Conservation (phyloP, 306 rosid genomes). For the Quercus dentata region DNA sequence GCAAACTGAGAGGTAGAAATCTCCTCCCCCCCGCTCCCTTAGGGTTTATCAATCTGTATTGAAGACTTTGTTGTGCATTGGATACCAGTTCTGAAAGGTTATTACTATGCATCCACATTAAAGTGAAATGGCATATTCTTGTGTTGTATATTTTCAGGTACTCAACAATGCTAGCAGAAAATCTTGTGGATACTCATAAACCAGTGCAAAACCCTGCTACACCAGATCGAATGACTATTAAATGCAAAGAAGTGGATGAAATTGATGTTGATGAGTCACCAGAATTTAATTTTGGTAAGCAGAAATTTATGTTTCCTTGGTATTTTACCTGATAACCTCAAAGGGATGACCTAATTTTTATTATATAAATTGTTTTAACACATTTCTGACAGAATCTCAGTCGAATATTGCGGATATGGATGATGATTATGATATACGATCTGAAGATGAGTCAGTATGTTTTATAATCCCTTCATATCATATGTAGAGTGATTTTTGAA, state of each 20-base stretch:
- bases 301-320: constrained; percentile 17
- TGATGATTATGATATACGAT: constrained; percentile 56
- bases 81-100: neutral
- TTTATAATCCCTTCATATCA: constrained; percentile 7
- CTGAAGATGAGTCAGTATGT: constrained; percentile 68
- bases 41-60: neutral
- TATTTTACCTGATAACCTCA: constrained; percentile 16
- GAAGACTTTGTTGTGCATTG: neutral
- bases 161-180: constrained; percentile 97
- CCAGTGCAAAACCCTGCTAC: constrained; percentile 44
- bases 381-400: constrained; percentile 39
- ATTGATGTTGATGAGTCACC: constrained; percentile 35
- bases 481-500: neutral
- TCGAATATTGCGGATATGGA: constrained; percentile 43
- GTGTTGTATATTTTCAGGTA: constrained; percentile 54
- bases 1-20: constrained; percentile 85
- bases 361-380: constrained; percentile 13
- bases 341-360: constrained; percentile 7
- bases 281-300: constrained; percentile 60
- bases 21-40: neutral
- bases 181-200: constrained; percentile 75
- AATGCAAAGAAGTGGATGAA: constrained; percentile 39
- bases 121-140: constrained; percentile 14
- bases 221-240: constrained; percentile 33
- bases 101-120: neutral